Evolutionary conservation across 2,329 filamentous ascomycete species (phyloP), one percentile per base, ranked within the genome.

Genomic region (Fusarium compactum): DNA sequence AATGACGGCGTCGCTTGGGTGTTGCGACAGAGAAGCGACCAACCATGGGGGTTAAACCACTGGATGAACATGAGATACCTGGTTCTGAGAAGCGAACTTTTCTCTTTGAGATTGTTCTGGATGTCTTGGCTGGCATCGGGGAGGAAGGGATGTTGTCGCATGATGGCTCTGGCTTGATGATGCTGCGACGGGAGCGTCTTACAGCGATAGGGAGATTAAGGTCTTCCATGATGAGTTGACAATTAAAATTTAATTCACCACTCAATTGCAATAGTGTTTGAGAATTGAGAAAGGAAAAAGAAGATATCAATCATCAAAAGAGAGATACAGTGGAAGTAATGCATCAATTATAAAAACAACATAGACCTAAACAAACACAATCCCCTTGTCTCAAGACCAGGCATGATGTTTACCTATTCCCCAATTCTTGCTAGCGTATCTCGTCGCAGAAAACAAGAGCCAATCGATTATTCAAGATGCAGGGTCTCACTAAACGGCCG

Each of bases 71-170:
- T 1, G 79, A 74, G 2, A 82, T 80, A 1, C 85, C 87, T 11
- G 87, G 86, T 43, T 90, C 87, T 0, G 88, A 90, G 78, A 90
- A 89, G 40, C 88, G 85, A 24, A 89, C 87, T 60, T 82, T 81
- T 69, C 85, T 86, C 71, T 82, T 86, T 3, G 62, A 58, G 4
- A 58, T 41, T 32, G 73, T 68, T 32, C 71, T 70, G 12, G 80
- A 80, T 4, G 80, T 82, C 57, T 70, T 77, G 47, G 75, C 72
- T 3, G 57, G 40, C 18, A 63, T 27, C 24, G 70, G 52, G 18
- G 69, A 59, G 20, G 65, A 62, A 40, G 67, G 52, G 11, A 53
- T 27, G 14, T 70, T 67, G 64, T 70, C 66, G 64, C 41, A 70
- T 74, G 48, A 52, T 53, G 60, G 70, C 70, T 78, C 62, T 74